phyloP scores from a whole-genome alignment of 1,139 yeast genomes.

The Suzukiozyma palmioleophila region DNA sequence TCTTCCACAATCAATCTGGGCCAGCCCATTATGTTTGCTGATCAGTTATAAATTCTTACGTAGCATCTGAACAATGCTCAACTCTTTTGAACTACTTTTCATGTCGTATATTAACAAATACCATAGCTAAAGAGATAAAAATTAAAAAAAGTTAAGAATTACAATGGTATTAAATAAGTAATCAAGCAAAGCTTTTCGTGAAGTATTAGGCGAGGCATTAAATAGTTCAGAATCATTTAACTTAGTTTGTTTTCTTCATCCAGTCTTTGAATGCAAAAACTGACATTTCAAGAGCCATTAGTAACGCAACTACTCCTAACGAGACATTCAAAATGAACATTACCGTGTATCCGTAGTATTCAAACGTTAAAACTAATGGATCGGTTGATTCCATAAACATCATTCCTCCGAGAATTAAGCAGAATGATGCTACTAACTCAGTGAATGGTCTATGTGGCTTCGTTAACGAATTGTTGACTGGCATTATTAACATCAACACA shows the following conservation, averaged over 20 bases:
- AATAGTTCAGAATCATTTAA: conserved; percentile 1
- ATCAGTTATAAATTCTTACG: too few species aligned
- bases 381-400: conserved; percentile 91
- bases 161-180: neutral
- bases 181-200: too few species aligned
- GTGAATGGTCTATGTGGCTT: conserved; percentile 67
- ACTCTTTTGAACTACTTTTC: too few species aligned
- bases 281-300: conserved; percentile 90
- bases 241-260: conserved; percentile 17
- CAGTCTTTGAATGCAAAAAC: conserved; percentile 62
- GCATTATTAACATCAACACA: conserved; percentile 49
- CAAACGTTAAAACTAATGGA: conserved; percentile 76
- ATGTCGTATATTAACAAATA: neutral
- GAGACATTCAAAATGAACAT: conserved; percentile 89
- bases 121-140: neutral
- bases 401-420: conserved; percentile 81
- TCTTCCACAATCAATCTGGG: too few species aligned
- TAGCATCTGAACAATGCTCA: too few species aligned
- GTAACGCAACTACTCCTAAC: conserved; percentile 69
- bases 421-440: conserved; percentile 73
- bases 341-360: conserved; percentile 78
- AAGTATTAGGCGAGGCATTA: too few species aligned
- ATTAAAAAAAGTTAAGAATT: conserved; percentile 1
- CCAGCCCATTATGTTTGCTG: too few species aligned
- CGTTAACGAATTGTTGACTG: conserved; percentile 29